Evolutionary conservation across 768 basidiomycete genomes (phyloP).

Genomic region (Daedalea quercina): DNA sequence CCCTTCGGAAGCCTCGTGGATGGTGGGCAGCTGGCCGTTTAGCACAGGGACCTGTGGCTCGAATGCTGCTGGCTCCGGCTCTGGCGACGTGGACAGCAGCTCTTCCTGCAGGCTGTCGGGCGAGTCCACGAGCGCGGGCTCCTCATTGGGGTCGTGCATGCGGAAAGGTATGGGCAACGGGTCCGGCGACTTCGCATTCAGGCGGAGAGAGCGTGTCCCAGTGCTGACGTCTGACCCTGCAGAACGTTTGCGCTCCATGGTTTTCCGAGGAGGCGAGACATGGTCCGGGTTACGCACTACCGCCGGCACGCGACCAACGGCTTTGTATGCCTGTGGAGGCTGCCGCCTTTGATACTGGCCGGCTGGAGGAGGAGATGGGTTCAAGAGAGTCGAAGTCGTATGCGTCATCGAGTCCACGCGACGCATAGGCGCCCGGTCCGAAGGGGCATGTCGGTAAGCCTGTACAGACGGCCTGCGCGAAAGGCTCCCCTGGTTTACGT

Average conservation of each 20-base stretch:
- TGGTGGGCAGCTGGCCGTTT: constrained; percentile 26
- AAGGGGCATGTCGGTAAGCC: background rate
- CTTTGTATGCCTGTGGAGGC: background rate
- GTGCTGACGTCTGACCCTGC: constrained; percentile 1
- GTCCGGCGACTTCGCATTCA: constrained; percentile 31
- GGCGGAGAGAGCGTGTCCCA: constrained; percentile 15
- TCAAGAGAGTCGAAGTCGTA: constrained; percentile 7
- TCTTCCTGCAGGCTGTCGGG: constrained; percentile 14
- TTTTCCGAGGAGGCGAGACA: constrained; percentile 3
- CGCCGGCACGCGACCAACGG: constrained; percentile 5
- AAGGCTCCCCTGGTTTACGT: background rate
- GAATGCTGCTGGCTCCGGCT: constrained; percentile 2
- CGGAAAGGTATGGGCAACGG: constrained; percentile 43
- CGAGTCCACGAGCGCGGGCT: constrained; percentile 9
- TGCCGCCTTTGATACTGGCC: background rate
- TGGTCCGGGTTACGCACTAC: constrained; percentile 8
- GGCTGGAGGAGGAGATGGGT: constrained; percentile 2
- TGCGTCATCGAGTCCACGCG: constrained; percentile 9
- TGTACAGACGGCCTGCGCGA: background rate
- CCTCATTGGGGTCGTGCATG: constrained; percentile 10
- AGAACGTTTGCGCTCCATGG: background rate
- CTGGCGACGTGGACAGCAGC: constrained; percentile 3
- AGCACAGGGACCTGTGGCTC: constrained; percentile 1
- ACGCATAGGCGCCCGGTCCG: constrained; percentile 15
- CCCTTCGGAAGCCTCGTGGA: constrained; percentile 21